Conservation (phyloP, 768 basidiomycete species). For the Tricholoma hemisulphureum region DNA sequence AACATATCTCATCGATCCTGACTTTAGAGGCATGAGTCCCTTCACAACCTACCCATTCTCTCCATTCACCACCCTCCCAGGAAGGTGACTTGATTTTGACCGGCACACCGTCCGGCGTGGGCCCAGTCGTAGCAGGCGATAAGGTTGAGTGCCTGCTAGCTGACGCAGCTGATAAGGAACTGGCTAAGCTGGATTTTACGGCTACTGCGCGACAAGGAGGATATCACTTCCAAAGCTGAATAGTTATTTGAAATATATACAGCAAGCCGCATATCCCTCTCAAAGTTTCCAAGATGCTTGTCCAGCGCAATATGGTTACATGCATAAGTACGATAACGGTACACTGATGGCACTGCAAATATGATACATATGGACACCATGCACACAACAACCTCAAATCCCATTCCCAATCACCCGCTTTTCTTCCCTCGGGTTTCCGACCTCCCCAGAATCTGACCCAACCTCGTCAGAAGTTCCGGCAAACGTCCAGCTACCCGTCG, state of each 20-base stretch:
- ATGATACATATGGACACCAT: neutral
- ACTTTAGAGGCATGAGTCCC: slow-evolving; percentile 73
- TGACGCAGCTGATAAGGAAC: slow-evolving; percentile 49
- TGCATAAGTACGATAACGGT: neutral
- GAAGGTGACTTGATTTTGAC: slow-evolving; percentile 92
- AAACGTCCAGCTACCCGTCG: slow-evolving; percentile 70
- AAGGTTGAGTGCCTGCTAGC: slow-evolving; percentile 70
- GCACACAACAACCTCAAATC: neutral
- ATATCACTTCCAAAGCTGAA: slow-evolving; percentile 35
- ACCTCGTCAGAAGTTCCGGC: slow-evolving; percentile 35
- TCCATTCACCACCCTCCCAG: slow-evolving; percentile 36
- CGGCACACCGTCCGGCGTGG: slow-evolving; percentile 91
- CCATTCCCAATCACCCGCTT: neutral
- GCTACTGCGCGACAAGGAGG: slow-evolving; percentile 69
- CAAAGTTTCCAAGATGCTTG: neutral
- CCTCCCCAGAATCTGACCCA: slow-evolving; percentile 17
- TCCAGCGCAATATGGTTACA: neutral
- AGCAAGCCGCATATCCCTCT: no score
- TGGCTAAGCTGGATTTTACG: slow-evolving; percentile 64
- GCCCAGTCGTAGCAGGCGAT: slow-evolving; percentile 74
- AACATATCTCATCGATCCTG: slow-evolving; percentile 95
- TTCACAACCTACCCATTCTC: neutral
- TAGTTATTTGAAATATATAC: no score
- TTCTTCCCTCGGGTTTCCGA: slow-evolving; percentile 2
- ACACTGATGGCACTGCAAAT: neutral